Conservation (phyloP, 2,329 filamentous ascomycete genomes). For the Lecanoromycetidae sp. region DNA sequence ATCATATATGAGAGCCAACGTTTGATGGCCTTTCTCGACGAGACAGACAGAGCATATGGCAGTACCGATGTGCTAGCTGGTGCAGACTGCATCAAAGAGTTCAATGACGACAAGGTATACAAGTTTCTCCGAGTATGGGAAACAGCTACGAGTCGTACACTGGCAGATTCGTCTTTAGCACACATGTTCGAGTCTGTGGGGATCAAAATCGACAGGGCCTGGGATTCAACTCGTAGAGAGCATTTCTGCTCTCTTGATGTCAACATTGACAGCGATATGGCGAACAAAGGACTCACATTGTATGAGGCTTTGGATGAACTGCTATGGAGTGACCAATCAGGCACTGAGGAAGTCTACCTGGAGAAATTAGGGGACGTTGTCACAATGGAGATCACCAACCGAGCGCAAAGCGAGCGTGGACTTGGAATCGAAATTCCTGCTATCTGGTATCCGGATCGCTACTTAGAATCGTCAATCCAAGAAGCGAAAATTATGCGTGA, state of each 20-base stretch:
- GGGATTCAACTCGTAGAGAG: conserved; percentile 16
- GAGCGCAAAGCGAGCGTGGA: conserved; percentile 17
- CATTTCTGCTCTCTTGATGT: conserved; percentile 24
- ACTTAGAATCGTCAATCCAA: conserved; percentile 41
- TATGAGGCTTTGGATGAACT: conserved; percentile 43
- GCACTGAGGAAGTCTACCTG: conserved; percentile 35
- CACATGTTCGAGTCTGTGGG: conserved; percentile 37
- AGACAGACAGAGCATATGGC: conserved; percentile 46
- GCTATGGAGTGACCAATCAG: conserved; percentile 36
- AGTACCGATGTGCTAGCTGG: conserved; percentile 41
- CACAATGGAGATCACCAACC: conserved; percentile 35
- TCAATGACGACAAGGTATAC: conserved; percentile 28
- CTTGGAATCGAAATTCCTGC: conserved; percentile 41
- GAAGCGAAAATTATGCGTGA: conserved; percentile 36
- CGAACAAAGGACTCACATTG: conserved; percentile 30
- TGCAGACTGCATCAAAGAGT: conserved; percentile 27
- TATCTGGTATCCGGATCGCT: conserved; percentile 47
- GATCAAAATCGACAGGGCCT: conserved; percentile 25
- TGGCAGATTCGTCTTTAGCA: conserved; percentile 31
- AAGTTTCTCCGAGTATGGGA: conserved; percentile 42
- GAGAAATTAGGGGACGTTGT: conserved; percentile 42
- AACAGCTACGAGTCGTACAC: conserved; percentile 31
- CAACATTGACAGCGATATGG: conserved; percentile 19
- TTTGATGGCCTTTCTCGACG: conserved; percentile 49
- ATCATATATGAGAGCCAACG: conserved; percentile 48